Evolutionary conservation across 192 early-diverging fungal species (phyloP).

Genomic region (Phycomyces blakesleeanus): DNA sequence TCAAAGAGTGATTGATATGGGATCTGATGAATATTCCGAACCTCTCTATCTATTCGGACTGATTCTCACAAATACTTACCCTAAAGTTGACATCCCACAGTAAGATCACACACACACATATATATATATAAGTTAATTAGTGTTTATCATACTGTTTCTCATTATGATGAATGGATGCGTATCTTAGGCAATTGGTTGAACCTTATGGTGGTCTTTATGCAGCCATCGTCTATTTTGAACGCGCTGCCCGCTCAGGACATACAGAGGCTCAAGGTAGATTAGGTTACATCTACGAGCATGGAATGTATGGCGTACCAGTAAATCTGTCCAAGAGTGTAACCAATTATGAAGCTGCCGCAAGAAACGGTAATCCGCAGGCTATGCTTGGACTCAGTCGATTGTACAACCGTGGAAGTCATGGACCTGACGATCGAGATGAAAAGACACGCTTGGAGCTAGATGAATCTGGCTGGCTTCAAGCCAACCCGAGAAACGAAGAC

Average conservation of each 20-base stretch:
- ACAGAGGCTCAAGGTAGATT: constrained; percentile 49
- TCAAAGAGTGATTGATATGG: constrained; percentile 58
- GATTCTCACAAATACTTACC: constrained; percentile 71
- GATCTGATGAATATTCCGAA: constrained; percentile 60
- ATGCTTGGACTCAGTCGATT: constrained; percentile 22
- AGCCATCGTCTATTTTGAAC: constrained; percentile 67
- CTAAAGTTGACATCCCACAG: constrained; percentile 53
- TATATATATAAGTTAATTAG: neutral
- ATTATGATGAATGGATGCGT: no score
- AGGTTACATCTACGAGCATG: constrained; percentile 29
- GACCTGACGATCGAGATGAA: constrained; percentile 8
- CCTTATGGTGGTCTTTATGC: constrained; percentile 63
- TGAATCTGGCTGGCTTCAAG: constrained; percentile 17
- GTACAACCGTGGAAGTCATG: constrained; percentile 18
- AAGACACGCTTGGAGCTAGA: neutral
- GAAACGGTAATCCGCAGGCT: neutral
- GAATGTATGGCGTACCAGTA: constrained; percentile 9
- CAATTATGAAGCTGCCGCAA: constrained; percentile 13
- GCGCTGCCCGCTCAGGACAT: constrained; percentile 76
- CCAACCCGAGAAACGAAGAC: constrained; percentile 12
- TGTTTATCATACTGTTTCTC: neutral
- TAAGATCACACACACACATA: no score
- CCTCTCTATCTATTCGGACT: constrained; percentile 75
- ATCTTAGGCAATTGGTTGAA: constrained; percentile 31
- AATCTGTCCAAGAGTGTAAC: constrained; percentile 7